Conservation (phyloP, 306 rosid species). For the Trifolium subterraneum region DNA sequence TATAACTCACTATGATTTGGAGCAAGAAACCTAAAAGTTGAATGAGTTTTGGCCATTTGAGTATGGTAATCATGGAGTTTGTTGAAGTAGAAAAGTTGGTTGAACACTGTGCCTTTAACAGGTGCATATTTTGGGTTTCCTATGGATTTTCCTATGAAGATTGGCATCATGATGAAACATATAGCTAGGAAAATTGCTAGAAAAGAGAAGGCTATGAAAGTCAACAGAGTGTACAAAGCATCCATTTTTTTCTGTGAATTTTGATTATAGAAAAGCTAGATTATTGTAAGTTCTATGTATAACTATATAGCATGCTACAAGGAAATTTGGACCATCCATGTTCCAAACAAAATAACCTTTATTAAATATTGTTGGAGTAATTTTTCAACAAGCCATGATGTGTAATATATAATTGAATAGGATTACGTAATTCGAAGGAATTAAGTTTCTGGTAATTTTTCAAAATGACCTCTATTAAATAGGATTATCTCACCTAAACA, state of each 20-base stretch:
- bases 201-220: constrained; percentile 40
- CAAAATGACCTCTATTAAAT: no score
- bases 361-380: neutral
- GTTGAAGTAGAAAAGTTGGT: constrained; percentile 49
- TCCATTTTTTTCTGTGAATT: constrained; percentile 39
- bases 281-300: no score
- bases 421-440: no score
- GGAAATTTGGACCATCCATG: neutral
- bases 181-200: constrained; percentile 40
- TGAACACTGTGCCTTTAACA: constrained; percentile 51
- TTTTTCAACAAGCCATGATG: neutral
- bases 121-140: constrained; percentile 61
- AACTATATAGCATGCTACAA: neutral
- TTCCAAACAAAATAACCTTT: neutral
- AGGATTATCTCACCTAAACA: no score
- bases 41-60: constrained; percentile 45
- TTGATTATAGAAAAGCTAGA: no score
- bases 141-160: constrained; percentile 61
- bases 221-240: constrained; percentile 41
- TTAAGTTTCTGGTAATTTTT: no score
- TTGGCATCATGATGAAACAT: constrained; percentile 41
- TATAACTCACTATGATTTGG: constrained; percentile 50
- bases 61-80: constrained; percentile 57
- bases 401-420: no score
- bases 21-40: constrained; percentile 57